phyloP scores from a whole-genome alignment of 495 filamentous ascomycete species.

The Tuber aestivum region DNA sequence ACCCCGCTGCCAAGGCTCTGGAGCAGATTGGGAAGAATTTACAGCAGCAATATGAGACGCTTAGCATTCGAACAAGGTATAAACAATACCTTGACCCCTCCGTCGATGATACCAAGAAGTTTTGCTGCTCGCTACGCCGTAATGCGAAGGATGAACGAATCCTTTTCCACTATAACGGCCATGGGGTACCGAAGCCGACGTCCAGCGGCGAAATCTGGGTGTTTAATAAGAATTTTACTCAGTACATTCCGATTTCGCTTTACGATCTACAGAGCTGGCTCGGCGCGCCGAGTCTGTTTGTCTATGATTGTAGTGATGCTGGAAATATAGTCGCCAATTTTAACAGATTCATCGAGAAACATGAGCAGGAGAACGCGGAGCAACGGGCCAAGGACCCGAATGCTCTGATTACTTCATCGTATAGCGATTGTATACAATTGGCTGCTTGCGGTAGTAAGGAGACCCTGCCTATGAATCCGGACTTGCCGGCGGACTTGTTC shows the following conservation, averaged over 20 bases:
- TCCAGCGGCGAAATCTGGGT: conserved; percentile 98
- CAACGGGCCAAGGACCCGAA: conserved; percentile 64
- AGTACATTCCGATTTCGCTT: conserved; percentile 95
- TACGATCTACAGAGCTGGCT: conserved; percentile 97
- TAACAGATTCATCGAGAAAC: conserved; percentile 86
- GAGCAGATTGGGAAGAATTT: conserved; percentile 93
- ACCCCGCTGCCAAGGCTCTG: conserved; percentile 74
- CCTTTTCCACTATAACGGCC: conserved; percentile 96
- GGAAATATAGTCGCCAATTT: conserved; percentile 94
- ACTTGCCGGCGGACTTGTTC: conserved; percentile 90
- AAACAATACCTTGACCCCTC: conserved; percentile 95
- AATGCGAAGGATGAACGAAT: conserved; percentile 95
- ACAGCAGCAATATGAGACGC: conserved; percentile 89
- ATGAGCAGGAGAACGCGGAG: conserved; percentile 77
- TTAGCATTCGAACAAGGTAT: conserved; percentile 89
- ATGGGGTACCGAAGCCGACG: conserved; percentile 95
- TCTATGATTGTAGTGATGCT: conserved; percentile 95
- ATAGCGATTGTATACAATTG: conserved; percentile 78
- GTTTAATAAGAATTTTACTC: conserved; percentile 97
- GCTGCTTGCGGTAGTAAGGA: conserved; percentile 85
- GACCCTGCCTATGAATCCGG: conserved; percentile 92
- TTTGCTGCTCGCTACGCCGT: conserved; percentile 76
- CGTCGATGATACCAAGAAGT: conserved; percentile 93
- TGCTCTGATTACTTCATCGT: conserved; percentile 59
- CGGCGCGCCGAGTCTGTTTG: conserved; percentile 88